Base-by-base conservation (phyloP, 306 rosid genomes). In the Vachellia collinsii region DNA sequence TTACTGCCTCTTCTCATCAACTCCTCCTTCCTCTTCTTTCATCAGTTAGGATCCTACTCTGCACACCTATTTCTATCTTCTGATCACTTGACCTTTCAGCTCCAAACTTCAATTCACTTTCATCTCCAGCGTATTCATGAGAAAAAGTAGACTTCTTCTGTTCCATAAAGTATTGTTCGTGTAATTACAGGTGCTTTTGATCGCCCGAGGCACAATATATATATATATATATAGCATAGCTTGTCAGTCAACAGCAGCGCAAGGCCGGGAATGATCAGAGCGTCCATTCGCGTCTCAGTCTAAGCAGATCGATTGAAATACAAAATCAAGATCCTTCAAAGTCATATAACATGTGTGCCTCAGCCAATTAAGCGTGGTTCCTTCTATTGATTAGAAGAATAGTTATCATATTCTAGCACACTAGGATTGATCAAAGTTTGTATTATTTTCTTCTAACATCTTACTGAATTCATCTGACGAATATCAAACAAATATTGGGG, bases 271-370 rank as follows among this genome's bases (percentile, higher is more conserved):
- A 42, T 39, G 29, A 68, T 42, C 5, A 68, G 37, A 41, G 37
- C 9, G 73, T 68, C 51, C 19, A n/a, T 19, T 68, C 53, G 36
- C 5, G 73, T 42, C 53, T 42, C 53, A 67, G 8, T 19, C n/a
- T 67, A 10, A 67, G 48, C 72, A 68, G 73, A 41, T 68, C 37
- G 8, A 41, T 68, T 19, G 8, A 68, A 11, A n/a, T n/a, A 41
- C 51, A 5, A 20, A 68, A n/a, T 42, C 51, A 47, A 41, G 51
- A 68, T 68, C 51, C 73, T 42, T 68, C 71, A 8, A 66, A 37
- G 71, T 38, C 16, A 37, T 14, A 29, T 62, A 62, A 13, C 20
- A 12, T 62, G 42, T 62, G 68, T 6, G 68, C 68, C 39, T 12
- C 56, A 50, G 0, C 19, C 7, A 50, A 46, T 11, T 12, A 11